Percentiles rank a stretch among this genome's conserved stretches.
Conservation (phyloP, 495 filamentous ascomycete genomes). For the Amphirosellinia nigrospora region DNA sequence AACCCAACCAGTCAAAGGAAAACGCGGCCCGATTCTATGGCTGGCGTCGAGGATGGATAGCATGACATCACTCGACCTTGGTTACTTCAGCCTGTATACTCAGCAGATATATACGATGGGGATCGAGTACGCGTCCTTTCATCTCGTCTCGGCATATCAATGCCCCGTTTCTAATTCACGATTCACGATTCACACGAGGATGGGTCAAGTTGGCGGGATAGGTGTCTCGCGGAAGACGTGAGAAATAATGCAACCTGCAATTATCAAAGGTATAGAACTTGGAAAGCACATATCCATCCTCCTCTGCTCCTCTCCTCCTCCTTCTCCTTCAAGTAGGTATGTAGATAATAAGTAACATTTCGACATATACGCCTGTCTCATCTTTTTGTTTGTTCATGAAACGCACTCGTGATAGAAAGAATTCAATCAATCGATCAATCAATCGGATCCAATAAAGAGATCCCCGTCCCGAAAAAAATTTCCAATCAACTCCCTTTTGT, state of each 20-base stretch:
- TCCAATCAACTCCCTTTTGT: background rate
- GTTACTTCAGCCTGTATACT: constrained; percentile 13
- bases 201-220: background rate
- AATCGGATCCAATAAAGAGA: background rate
- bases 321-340: background rate
- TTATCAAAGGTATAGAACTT: constrained; percentile 30
- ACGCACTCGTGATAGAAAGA: background rate
- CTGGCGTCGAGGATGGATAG: too few species aligned
- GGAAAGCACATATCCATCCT: constrained; percentile 22
- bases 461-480: background rate
- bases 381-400: background rate
- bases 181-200: background rate
- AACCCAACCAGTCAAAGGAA: constrained; percentile 10
- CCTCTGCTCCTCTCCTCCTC: too few species aligned
- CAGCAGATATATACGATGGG: constrained; percentile 1
- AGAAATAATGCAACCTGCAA: constrained; percentile 16
- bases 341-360: constrained; percentile 11
- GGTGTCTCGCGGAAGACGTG: background rate
- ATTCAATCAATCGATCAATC: background rate
- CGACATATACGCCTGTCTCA: constrained; percentile 18
- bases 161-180: constrained; percentile 14
- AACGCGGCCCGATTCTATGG: background rate
- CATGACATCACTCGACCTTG: constrained; percentile 22
- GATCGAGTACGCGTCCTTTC: constrained; percentile 10
- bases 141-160: constrained; percentile 12